phyloP scores from a whole-genome alignment of 2,329 filamentous ascomycete genomes.

The Colletotrichum sp. region DNA sequence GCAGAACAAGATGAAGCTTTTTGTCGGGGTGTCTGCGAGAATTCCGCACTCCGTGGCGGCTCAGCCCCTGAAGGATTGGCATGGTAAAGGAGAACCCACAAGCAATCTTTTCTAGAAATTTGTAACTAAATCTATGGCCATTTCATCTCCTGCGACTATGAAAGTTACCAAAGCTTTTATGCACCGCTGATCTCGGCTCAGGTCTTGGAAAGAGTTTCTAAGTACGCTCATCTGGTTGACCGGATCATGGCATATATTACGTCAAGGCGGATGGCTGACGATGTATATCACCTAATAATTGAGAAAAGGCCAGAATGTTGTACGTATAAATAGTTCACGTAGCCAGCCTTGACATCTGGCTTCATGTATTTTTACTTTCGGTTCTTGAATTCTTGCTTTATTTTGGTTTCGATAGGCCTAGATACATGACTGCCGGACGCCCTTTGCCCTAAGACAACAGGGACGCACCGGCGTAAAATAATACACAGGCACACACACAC shows the following conservation, averaged over 20 bases:
- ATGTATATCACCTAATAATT: neutral
- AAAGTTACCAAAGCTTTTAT: neutral
- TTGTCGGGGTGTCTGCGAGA: neutral
- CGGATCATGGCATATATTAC: neutral
- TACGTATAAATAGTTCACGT: neutral
- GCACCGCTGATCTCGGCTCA: neutral
- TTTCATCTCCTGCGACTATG: neutral
- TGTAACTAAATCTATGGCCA: neutral
- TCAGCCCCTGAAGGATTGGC: neutral
- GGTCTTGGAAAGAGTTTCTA: neutral
- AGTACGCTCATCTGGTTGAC: no score
- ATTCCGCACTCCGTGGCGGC: neutral
- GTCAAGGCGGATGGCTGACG: neutral
- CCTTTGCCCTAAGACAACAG: no score
- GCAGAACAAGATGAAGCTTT: neutral
- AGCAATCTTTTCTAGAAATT: neutral
- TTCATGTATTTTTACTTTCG: no score
- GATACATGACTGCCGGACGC: no score
- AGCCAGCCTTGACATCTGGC: neutral
- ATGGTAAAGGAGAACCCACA: neutral
- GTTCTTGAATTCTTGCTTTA: no score
- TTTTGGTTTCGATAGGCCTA: no score
- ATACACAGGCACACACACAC: no score
- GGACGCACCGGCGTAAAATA: no score
- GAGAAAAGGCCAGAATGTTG: rapidly evolving